Base-by-base conservation (phyloP, 768 basidiomycete species). In the Suillus decipiens region DNA sequence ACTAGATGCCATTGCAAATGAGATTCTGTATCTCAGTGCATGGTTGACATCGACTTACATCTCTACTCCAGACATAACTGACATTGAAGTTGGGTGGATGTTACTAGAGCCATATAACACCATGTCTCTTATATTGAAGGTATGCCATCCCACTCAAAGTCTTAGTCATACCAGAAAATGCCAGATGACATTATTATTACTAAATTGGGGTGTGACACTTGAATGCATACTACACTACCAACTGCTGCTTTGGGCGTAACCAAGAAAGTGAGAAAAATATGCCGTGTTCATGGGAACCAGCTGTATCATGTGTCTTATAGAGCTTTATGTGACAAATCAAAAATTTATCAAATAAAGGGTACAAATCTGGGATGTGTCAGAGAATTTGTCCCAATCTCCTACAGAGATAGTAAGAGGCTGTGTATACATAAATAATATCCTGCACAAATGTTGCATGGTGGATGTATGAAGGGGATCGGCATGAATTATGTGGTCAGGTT, bases 1-100 rank as follows among this genome's bases (percentile, higher is more conserved):
- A 36, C 65, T 69, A 55, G 59, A 33, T 33, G 56, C 6, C 60
- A n/a, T 42, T 34, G 63, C 41, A 39, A 39, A 55, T 67, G 63
- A 68, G 57, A 39, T 24, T 54, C 2, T 22, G n/a, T n/a, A n/a
- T 43, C 34, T 17, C 22, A 43, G 41, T n/a, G 51, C 10, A 31
- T 22, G n/a, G 7, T n/a, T n/a, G n/a, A n/a, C n/a, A n/a, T 50
- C 19, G 36, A 75, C 81, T 48, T 62, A 87, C 87, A 89, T 88
- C 73, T 87, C 79, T 65, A 90, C 87, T 66, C 79, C 82, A 58
- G 82, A 81, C 86, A 87, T 88, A 67, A 68, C 69, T 64, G 64
- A 61, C 22, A 61, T 33, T 45, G 58, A 61, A 53, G 31, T 43
- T 5, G 15, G 15, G 48, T 5, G 15, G 19, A 45, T 59, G 28